Evolutionary conservation across 202 grass and related monocot genomes (phyloP).

Genomic region (Panicum virgatum): DNA sequence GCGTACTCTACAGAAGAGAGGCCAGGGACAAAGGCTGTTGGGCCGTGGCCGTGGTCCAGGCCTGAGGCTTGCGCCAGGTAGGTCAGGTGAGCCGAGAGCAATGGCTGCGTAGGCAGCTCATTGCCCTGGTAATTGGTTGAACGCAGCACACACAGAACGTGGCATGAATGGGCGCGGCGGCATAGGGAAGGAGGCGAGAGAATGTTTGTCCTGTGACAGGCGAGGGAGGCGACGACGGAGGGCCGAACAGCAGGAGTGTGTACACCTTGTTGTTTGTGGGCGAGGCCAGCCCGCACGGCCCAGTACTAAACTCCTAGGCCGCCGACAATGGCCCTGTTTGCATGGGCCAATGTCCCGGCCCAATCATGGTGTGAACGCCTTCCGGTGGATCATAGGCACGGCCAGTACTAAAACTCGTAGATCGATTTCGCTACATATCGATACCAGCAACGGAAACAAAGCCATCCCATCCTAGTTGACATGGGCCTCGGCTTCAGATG

Average conservation of each 20-base stretch:
- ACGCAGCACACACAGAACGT: background rate
- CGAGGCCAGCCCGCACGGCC: no score
- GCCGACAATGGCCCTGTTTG: no score
- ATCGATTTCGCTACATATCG: no score
- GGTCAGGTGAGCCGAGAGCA: background rate
- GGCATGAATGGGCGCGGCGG: background rate
- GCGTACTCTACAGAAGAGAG: no score
- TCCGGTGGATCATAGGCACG: background rate
- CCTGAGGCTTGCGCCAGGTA: background rate
- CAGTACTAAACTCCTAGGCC: no score
- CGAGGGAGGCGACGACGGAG: background rate
- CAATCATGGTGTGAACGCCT: background rate
- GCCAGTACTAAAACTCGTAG: no score
- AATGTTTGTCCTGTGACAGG: no score
- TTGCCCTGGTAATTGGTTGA: background rate
- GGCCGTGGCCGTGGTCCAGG: background rate
- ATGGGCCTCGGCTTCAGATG: background rate
- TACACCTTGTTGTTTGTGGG: no score
- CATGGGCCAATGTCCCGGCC: background rate
- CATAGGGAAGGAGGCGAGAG: background rate
- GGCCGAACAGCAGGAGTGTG: no score
- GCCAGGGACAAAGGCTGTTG: background rate
- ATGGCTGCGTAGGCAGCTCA: background rate
- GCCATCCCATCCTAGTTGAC: no score
- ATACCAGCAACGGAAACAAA: no score